Percentiles rank a stretch among this genome's conserved stretches.
Evolutionary conservation across 208 protist genomes (phyloP).

Genomic region (Trypanosoma melophagium): DNA sequence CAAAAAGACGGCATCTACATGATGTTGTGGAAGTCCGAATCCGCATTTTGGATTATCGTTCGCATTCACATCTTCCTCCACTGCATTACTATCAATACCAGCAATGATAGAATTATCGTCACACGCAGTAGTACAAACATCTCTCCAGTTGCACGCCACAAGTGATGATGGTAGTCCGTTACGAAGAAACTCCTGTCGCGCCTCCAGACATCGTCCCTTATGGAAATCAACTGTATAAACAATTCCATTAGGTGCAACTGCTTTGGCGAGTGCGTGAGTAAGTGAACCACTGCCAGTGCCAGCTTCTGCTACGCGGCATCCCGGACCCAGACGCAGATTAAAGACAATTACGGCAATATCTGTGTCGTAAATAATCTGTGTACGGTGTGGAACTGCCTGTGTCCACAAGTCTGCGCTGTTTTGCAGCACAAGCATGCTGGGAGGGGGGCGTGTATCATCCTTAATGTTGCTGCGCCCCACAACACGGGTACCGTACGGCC

Average conservation of each 20-base stretch:
- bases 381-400: constrained; percentile 85
- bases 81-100: not conserved
- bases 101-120: not conserved
- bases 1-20: constrained; percentile 92
- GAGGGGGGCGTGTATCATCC: constrained; percentile 39
- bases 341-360: constrained; percentile 88
- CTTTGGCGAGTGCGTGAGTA: constrained; percentile 79
- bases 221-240: constrained; percentile 92
- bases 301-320: constrained; percentile 81
- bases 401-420: constrained; percentile 90
- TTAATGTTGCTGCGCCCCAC: constrained; percentile 61
- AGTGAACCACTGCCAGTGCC: constrained; percentile 90
- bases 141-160: constrained; percentile 75
- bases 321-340: constrained; percentile 72
- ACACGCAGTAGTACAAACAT: constrained; percentile 70
- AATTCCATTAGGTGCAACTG: constrained; percentile 76
- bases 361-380: constrained; percentile 91
- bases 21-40: constrained; percentile 67
- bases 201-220: constrained; percentile 73
- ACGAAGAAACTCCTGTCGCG: constrained; percentile 71
- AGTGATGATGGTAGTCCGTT: constrained; percentile 61
- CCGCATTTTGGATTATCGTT: constrained; percentile 31
- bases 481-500: constrained; percentile 57
- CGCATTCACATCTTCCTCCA: not conserved
- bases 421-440: constrained; percentile 67